Evolutionary conservation across 768 basidiomycete species (phyloP).

Genomic region (Hericium alpestre): DNA sequence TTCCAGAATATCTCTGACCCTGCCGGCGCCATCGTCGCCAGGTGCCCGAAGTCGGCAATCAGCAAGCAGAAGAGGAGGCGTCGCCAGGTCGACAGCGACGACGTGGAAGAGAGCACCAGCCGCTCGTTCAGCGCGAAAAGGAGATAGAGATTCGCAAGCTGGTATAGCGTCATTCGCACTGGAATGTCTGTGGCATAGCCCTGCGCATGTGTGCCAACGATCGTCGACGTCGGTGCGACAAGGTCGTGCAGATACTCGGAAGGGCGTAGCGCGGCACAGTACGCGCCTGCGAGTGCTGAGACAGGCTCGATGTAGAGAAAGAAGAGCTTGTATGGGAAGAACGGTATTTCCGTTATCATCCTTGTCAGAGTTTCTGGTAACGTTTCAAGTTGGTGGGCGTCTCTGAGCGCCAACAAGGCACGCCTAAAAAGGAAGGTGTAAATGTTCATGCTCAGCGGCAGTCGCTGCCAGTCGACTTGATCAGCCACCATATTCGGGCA

Average conservation of each 20-base stretch:
- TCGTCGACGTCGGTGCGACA: slow-evolving; percentile 8
- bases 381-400: background rate
- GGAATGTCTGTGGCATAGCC: slow-evolving; percentile 16
- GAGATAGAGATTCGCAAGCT: slow-evolving; percentile 41
- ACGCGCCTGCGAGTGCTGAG: slow-evolving; percentile 37
- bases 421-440: background rate
- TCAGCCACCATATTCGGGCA: background rate
- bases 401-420: background rate
- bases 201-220: background rate
- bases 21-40: slow-evolving; percentile 33
- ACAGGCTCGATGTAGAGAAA: slow-evolving; percentile 44
- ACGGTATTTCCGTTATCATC: slow-evolving; percentile 1
- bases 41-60: slow-evolving; percentile 39
- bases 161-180: slow-evolving; percentile 31
- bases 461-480: background rate
- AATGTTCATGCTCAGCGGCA: background rate
- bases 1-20: slow-evolving; percentile 32
- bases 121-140: slow-evolving; percentile 42
- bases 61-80: slow-evolving; percentile 33
- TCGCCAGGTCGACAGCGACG: slow-evolving; percentile 31
- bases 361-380: background rate
- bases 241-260: slow-evolving; percentile 30
- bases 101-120: slow-evolving; percentile 35
- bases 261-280: slow-evolving; percentile 33
- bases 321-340: slow-evolving; percentile 31